Percentiles rank a stretch among this genome's conserved stretches.
These are phyloP conservation scores for Psilocybe cyanescens DNA, from an alignment of 768 basidiomycete species.

Conservation along the genomic window DNA sequence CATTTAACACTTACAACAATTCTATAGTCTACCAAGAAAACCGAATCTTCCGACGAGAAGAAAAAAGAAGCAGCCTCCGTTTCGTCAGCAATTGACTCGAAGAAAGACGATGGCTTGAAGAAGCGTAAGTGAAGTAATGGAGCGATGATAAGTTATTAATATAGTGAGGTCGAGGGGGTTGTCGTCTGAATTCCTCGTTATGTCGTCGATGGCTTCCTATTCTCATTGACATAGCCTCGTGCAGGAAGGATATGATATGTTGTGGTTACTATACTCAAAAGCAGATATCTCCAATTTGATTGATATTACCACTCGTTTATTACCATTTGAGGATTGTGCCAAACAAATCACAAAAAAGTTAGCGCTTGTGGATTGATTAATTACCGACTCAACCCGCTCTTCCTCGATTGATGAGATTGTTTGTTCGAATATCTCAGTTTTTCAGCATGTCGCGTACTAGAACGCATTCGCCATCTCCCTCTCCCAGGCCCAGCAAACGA, in stretches of 20 bases:
- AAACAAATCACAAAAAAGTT: conserved; percentile 13
- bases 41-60: conserved; percentile 68
- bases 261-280: conserved; percentile 20
- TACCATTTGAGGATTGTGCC: conserved; percentile 5
- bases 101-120: conserved; percentile 76
- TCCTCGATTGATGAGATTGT: background rate
- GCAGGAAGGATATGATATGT: conserved; percentile 5
- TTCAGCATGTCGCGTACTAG: conserved; percentile 52
- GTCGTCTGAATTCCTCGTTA: conserved; percentile 19
- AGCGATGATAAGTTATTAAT: conserved; percentile 19
- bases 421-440: background rate
- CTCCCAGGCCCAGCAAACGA: conserved; percentile 57
- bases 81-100: conserved; percentile 72
- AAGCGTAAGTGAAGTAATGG: conserved; percentile 58
- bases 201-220: conserved; percentile 13
- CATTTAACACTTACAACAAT: conserved; percentile 3
- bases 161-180: conserved; percentile 5
- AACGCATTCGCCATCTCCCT: conserved; percentile 41
- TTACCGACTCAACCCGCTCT: background rate
- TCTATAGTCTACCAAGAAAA: conserved; percentile 73
- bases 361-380: background rate
- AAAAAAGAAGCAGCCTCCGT: conserved; percentile 68
- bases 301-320: conserved; percentile 10
- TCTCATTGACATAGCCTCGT: conserved; percentile 5
- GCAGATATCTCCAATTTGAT: conserved; percentile 13